Base-by-base conservation (phyloP, 768 basidiomycete species). In the Gloeostereum incarnatum region DNA sequence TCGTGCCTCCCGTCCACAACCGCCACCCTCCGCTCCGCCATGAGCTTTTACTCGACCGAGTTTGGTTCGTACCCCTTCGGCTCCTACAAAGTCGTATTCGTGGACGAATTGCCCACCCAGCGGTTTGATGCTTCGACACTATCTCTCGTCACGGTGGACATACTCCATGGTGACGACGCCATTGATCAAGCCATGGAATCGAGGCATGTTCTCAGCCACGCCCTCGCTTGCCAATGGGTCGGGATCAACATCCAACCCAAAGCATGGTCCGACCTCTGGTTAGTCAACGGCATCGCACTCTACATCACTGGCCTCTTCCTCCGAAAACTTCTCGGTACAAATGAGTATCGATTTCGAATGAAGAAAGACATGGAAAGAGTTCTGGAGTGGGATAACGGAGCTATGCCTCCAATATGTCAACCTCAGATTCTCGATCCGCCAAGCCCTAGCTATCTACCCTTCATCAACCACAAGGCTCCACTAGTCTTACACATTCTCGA, bases 331-430 rank as follows among this genome's bases (percentile, higher is more conserved):
- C 68, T 97, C 40, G 96, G 96, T 26, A 96, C 84, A 59, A 99
- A 98, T 65, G 96, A 99, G 55, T 98, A 94, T 52, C 76, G 96
- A 4, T 97, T 90, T 59, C 73, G 89, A 40, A 60, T 99, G 51
- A 93, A 93, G 66, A 91, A 91, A 57, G 96, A 99, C 54, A 94
- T 97, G 78, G 81, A 90, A 48, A 82, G 91, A 14, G 85, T 94
- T 36, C 68, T 91, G 16, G 81, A 84, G 44, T 74, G 78, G 65
- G 96, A 99, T 55, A 75, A 80, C 30, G 93, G 94, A 19, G 66
- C 69, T 6, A 86, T 93, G 78, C 83, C 85, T 26, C 96, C 96
- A 4, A 81, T 99, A 42, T 97, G 93, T 54, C 86, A 93, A 51
- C 92, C 94, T 2, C 81, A 85, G 43, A 68, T 79, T 42, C 58